Conservation (phyloP, 2,329 filamentous ascomycete species). For the Eutypa lata region DNA sequence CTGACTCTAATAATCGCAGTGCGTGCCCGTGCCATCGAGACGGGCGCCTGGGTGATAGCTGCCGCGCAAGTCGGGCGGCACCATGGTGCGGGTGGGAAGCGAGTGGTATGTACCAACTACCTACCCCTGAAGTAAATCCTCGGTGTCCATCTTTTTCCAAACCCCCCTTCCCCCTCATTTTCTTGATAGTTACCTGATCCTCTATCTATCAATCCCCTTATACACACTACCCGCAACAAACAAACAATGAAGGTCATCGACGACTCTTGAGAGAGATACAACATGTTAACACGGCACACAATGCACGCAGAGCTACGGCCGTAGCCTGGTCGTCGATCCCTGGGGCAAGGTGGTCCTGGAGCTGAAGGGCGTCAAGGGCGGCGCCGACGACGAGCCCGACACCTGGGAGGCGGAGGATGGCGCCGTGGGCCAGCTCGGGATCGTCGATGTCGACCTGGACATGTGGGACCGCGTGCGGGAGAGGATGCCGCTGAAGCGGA, state of each 20-base stretch:
- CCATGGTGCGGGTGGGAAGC: too few species aligned
- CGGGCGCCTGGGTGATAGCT: conserved; percentile 81
- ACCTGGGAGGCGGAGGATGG: conserved; percentile 24
- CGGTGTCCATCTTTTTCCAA: too few species aligned
- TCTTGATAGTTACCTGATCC: too few species aligned
- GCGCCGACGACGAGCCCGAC: conserved; percentile 9
- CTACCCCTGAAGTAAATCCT: too few species aligned
- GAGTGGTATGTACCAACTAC: too few species aligned
- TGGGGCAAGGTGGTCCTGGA: conserved; percentile 76
- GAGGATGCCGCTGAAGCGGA: conserved; percentile 50
- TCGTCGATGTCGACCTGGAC: conserved; percentile 52
- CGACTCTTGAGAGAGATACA: too few species aligned
- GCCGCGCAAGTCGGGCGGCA: conserved; percentile 76
- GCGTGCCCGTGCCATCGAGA: conserved; percentile 80
- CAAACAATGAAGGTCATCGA: too few species aligned
- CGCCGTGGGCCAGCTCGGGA: conserved; percentile 46
- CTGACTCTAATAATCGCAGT: conserved; percentile 36
- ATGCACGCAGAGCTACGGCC: conserved; percentile 91
- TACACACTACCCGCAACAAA: too few species aligned
- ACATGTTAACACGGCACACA: too few species aligned
- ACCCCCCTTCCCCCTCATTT: too few species aligned
- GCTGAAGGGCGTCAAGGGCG: conserved; percentile 49
- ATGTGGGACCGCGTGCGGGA: conserved; percentile 45
- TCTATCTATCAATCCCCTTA: too few species aligned
- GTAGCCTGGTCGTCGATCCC: conserved; percentile 80